Percentiles rank a stretch among this genome's conserved stretches.
Evolutionary conservation across 805 yeast species (phyloP).

Genomic region (Tetrapisispora arboricola): DNA sequence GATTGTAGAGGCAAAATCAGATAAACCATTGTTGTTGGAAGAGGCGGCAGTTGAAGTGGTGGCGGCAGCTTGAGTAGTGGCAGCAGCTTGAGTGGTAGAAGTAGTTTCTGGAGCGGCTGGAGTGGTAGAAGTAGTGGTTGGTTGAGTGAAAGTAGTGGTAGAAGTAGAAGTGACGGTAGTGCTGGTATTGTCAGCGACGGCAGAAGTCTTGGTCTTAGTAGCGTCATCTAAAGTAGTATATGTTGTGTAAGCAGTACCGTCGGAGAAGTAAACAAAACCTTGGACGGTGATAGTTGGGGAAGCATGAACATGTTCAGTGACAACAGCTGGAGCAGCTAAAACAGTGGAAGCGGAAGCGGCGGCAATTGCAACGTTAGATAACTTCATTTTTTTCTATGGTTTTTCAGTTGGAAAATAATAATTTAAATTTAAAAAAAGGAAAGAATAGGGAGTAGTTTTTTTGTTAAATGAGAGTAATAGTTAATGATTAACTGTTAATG

Average conservation of each 20-base stretch:
- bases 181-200: slow-evolving; percentile 6
- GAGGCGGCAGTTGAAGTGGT: slow-evolving; percentile 17
- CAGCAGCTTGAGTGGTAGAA: slow-evolving; percentile 2
- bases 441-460: neutral
- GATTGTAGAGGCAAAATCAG: slow-evolving; percentile 30
- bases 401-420: neutral
- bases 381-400: slow-evolving; percentile 13
- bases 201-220: slow-evolving; percentile 6
- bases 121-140: slow-evolving; percentile 8
- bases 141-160: slow-evolving; percentile 6
- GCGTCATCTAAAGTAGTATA: slow-evolving; percentile 13
- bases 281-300: slow-evolving; percentile 21
- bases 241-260: slow-evolving; percentile 20
- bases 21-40: slow-evolving; percentile 5
- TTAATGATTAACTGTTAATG: too few relatives aligned
- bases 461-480: too few relatives aligned
- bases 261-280: slow-evolving; percentile 19
- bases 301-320: slow-evolving; percentile 22
- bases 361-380: slow-evolving; percentile 14
- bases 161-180: slow-evolving; percentile 2
- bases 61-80: slow-evolving; percentile 9
- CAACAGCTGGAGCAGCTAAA: slow-evolving; percentile 20
- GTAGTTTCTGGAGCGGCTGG: neutral
- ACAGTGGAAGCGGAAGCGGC: slow-evolving; percentile 10
- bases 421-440: neutral